Conservation (phyloP, 257 asterid species). For the Gentiana straminea region DNA sequence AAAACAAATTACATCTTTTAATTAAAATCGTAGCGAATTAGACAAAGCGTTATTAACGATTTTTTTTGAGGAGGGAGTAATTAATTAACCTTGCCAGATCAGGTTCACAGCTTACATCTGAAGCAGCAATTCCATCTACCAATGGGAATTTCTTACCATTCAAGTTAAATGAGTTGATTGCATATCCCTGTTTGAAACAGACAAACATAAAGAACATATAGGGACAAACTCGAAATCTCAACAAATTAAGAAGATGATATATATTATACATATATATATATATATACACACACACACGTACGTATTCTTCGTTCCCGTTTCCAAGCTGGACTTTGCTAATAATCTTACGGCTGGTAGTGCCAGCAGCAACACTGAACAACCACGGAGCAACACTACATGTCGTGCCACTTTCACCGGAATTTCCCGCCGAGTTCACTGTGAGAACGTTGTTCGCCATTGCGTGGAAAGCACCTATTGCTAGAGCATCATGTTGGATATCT, state of each 20-base stretch:
- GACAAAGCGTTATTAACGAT: conserved; percentile 17
- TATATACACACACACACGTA: conserved; percentile 8
- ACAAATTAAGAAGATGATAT: too few relatives aligned
- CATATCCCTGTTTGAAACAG: conserved; percentile 13
- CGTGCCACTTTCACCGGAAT: conserved; percentile 9
- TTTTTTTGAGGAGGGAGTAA: not conserved
- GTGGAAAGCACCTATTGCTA: conserved; percentile 34
- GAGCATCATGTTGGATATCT: not conserved
- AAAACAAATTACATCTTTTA: conserved; percentile 17
- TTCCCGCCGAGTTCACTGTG: conserved; percentile 33
- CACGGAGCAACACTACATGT: conserved; percentile 29
- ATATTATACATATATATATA: too few relatives aligned
- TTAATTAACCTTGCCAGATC: not conserved
- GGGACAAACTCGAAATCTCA: not conserved
- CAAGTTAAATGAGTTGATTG: conserved; percentile 18
- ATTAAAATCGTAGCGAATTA: conserved; percentile 20
- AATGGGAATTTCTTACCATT: conserved; percentile 5
- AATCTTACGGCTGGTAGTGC: conserved; percentile 28
- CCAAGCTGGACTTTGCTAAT: conserved; percentile 24
- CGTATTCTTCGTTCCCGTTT: conserved; percentile 21
- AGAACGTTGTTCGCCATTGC: conserved; percentile 23
- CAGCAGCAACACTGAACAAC: conserved; percentile 32
- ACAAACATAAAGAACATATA: too few relatives aligned
- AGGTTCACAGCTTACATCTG: not conserved
- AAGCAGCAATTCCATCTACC: conserved; percentile 11